Percentiles rank a stretch among this genome's conserved stretches.
Conservation (phyloP, 306 rosid species). For the Ormosia emarginata region DNA sequence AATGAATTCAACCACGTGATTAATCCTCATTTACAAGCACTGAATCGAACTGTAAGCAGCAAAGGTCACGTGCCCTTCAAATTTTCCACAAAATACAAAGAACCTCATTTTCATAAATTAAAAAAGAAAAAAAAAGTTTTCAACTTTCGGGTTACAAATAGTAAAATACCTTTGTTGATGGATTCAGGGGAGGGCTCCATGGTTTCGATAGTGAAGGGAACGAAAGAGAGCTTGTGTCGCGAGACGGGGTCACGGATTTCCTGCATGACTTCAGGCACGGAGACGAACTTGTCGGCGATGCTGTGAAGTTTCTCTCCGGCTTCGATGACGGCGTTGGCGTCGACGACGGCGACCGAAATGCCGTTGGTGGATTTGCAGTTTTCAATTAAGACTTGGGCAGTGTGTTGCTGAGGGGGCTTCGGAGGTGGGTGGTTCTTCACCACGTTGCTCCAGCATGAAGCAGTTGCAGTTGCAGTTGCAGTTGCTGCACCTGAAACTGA, state of each 20-base stretch:
- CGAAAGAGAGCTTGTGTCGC: constrained; percentile 77
- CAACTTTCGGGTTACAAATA: not conserved
- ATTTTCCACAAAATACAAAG: not conserved
- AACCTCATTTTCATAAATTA: not conserved
- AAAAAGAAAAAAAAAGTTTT: not conserved
- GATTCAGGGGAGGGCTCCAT: constrained; percentile 82
- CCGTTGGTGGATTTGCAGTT: constrained; percentile 59
- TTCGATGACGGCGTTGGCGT: constrained; percentile 76
- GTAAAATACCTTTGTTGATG: constrained; percentile 57
- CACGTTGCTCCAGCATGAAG: constrained; percentile 61
- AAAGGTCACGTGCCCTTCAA: not conserved
- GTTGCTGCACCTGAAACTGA: not conserved
- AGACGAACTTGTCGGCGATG: constrained; percentile 70
- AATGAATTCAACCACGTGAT: too few species aligned
- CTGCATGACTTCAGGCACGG: constrained; percentile 67
- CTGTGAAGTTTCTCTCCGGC: constrained; percentile 64
- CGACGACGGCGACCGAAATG: constrained; percentile 69
- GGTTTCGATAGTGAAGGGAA: constrained; percentile 68
- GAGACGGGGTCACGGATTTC: constrained; percentile 92
- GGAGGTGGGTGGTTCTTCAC: constrained; percentile 52
- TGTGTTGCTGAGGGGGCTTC: constrained; percentile 31
- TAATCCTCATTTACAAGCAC: not conserved
- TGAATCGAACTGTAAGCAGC: not conserved
- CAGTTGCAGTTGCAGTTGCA: not conserved
- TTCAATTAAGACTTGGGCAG: constrained; percentile 44